Conservation (phyloP, 2,329 filamentous ascomycete species). For the Colletotrichum sp. region DNA sequence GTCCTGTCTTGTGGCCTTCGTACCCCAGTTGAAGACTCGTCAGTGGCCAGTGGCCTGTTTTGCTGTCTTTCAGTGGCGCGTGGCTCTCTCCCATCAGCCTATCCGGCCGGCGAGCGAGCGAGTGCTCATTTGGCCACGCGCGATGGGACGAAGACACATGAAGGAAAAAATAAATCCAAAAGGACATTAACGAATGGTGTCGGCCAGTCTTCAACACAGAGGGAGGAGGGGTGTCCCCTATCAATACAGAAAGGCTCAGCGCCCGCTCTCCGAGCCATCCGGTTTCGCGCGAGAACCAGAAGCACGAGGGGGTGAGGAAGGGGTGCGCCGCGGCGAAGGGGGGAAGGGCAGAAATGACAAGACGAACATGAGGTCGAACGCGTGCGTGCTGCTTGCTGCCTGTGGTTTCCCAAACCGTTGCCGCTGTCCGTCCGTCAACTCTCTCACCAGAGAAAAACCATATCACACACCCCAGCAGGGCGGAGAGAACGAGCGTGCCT, state of each 20-base stretch:
- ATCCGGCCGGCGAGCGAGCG: not conserved
- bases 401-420: not conserved
- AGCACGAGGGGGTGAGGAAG: not conserved
- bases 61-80: not conserved
- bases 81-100: not conserved
- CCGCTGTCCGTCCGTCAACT: not conserved
- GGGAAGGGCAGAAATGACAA: constrained; percentile 4
- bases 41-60: not conserved
- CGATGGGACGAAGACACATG: not conserved
- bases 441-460: not conserved
- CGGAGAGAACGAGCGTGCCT: constrained; percentile 1
- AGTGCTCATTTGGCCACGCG: not conserved
- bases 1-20: not conserved
- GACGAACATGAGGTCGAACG: constrained; percentile 18
- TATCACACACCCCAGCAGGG: not conserved
- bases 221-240: not conserved
- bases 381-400: not conserved
- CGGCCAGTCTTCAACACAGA: not conserved
- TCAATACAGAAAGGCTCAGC: not conserved
- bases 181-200: not conserved
- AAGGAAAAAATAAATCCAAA: not conserved
- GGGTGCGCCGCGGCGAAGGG: not conserved
- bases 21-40: not conserved
- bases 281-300: constrained; percentile 9
- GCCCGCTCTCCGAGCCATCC: constrained; percentile 15